Percentiles rank a stretch among this genome's conserved stretches.
Conservation (phyloP, 2,329 filamentous ascomycete genomes). For the Alternaria sp. region DNA sequence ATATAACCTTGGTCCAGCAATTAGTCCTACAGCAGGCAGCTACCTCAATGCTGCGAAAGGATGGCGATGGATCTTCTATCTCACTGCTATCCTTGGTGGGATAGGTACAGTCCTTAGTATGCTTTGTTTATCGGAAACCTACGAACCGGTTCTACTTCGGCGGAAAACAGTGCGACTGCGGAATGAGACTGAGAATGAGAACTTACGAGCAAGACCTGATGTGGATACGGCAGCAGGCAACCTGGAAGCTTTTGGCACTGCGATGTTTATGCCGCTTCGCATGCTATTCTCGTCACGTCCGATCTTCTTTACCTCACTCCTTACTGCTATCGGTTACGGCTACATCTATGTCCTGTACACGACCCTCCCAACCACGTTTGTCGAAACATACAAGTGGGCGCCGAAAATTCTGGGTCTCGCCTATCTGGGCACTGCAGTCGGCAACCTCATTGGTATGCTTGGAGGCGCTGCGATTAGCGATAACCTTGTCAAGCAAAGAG, state of each 20-base stretch:
- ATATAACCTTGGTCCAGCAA: too few relatives aligned
- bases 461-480: slow-evolving; percentile 41
- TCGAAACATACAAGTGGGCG: slow-evolving; percentile 28
- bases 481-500: slow-evolving; percentile 33
- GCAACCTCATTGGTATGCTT: slow-evolving; percentile 44
- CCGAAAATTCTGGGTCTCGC: slow-evolving; percentile 28
- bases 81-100: slow-evolving; percentile 11
- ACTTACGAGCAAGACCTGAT: slow-evolving; percentile 38
- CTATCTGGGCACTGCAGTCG: slow-evolving; percentile 39
- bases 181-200: slow-evolving; percentile 38
- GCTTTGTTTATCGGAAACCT: slow-evolving; percentile 33
- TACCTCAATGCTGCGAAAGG: slow-evolving; percentile 22
- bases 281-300: slow-evolving; percentile 62
- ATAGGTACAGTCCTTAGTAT: slow-evolving; percentile 45
- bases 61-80: slow-evolving; percentile 28
- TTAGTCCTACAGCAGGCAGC: not conserved
- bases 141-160: slow-evolving; percentile 44
- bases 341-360: slow-evolving; percentile 44
- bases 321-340: slow-evolving; percentile 55
- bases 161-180: slow-evolving; percentile 42
- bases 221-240: slow-evolving; percentile 42
- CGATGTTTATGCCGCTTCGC: slow-evolving; percentile 58
- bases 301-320: slow-evolving; percentile 58
- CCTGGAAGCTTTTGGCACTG: slow-evolving; percentile 42
- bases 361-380: slow-evolving; percentile 34